Evolutionary conservation across 2,329 filamentous ascomycete species (phyloP).

Genomic region (Onygenales sp.): DNA sequence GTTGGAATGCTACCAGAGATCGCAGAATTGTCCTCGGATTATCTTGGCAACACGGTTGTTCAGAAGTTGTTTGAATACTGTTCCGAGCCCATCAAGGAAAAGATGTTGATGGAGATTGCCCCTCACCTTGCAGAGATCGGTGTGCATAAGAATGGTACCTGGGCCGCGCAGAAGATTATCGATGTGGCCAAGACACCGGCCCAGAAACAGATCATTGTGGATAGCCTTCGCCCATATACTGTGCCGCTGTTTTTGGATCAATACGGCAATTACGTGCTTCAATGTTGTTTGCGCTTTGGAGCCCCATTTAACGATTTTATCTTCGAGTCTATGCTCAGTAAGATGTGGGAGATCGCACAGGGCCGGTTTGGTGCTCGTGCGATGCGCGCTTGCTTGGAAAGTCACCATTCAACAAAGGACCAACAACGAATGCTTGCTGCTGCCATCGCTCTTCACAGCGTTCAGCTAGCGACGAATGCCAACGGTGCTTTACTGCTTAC

Average conservation of each 20-base stretch:
- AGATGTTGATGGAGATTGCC: conserved; percentile 79
- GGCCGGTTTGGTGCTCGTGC: conserved; percentile 90
- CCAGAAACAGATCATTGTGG: conserved; percentile 77
- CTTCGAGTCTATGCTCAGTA: conserved; percentile 91
- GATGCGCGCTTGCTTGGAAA: conserved; percentile 94
- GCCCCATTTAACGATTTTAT: conserved; percentile 89
- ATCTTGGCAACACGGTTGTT: conserved; percentile 97
- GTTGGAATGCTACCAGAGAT: conserved; percentile 94
- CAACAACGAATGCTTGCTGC: conserved; percentile 93
- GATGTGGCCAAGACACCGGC: conserved; percentile 79
- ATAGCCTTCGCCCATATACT: conserved; percentile 75
- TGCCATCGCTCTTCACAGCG: conserved; percentile 90
- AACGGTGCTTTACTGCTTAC: conserved; percentile 90
- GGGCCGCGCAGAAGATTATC: conserved; percentile 99
- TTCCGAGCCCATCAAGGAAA: conserved; percentile 79
- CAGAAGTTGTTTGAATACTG: conserved; percentile 98
- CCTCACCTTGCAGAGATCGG: conserved; percentile 94
- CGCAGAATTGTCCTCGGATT: conserved; percentile 88
- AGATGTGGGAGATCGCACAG: conserved; percentile 88
- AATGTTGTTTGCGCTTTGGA: conserved; percentile 89
- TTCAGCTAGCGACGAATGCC: conserved; percentile 89
- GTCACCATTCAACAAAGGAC: conserved; percentile 87
- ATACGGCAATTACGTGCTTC: conserved; percentile 96
- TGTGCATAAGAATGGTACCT: conserved; percentile 97
- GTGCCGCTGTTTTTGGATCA: conserved; percentile 92